These are phyloP conservation scores for Kwoniella mangroviensis DNA, from an alignment of 768 basidiomycete species.

Conservation along the genomic window DNA sequence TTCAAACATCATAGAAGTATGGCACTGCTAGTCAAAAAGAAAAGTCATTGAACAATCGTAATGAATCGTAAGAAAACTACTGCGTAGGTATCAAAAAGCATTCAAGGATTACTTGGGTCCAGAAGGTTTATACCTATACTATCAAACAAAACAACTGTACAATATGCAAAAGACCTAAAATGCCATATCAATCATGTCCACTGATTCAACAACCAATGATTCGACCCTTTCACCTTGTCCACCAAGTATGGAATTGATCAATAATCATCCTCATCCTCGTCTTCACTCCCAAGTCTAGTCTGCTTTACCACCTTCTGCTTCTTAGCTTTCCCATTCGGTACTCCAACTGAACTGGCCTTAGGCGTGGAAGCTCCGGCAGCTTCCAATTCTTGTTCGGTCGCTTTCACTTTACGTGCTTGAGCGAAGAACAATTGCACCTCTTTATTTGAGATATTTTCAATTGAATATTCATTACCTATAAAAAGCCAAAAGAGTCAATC, in stretches of 20 bases:
- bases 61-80: too few relatives aligned
- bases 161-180: too few relatives aligned
- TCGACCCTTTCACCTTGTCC: too few relatives aligned
- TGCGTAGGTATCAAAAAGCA: too few relatives aligned
- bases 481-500: background rate
- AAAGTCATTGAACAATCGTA: too few relatives aligned
- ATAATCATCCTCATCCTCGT: conserved; percentile 5
- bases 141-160: too few relatives aligned
- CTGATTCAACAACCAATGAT: too few relatives aligned
- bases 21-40: too few relatives aligned
- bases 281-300: conserved; percentile 6
- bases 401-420: conserved; percentile 67
- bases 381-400: conserved; percentile 43
- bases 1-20: too few relatives aligned
- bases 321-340: conserved; percentile 1
- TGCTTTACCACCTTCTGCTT: background rate
- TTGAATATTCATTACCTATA: conserved; percentile 84
- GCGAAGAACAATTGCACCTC: conserved; percentile 88
- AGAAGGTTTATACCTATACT: too few relatives aligned
- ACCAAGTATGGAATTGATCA: background rate
- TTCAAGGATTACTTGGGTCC: too few relatives aligned
- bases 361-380: background rate
- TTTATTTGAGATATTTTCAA: conserved; percentile 68
- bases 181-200: too few relatives aligned
- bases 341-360: background rate